Evolutionary conservation across 371 early-diverging fungal genomes (phyloP).

Genomic region (Umbelopsis sp.): DNA sequence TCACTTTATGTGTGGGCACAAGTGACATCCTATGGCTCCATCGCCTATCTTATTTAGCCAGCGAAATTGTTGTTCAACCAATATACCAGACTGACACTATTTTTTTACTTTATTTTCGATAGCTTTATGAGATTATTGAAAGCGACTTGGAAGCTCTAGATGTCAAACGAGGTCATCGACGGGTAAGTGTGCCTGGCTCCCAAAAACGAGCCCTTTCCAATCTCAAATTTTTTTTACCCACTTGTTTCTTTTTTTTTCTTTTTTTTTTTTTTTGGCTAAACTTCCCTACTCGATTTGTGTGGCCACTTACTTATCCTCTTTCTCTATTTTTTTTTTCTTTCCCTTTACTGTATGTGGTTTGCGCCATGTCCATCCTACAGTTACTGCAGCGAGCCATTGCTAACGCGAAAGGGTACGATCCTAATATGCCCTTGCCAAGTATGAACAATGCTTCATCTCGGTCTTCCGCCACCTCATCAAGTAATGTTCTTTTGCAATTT

Average conservation of each 20-base stretch:
- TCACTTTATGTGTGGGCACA: too few relatives aligned
- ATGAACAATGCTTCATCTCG: constrained; percentile 22
- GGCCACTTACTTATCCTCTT: neutral
- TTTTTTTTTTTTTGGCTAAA: neutral
- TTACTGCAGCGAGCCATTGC: constrained; percentile 45
- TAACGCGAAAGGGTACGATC: constrained; percentile 35
- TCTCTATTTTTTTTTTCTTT: neutral
- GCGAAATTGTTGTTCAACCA: neutral
- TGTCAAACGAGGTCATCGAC: constrained; percentile 56
- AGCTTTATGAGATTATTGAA: constrained; percentile 55
- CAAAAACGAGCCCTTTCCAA: neutral
- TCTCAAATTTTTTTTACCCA: constrained; percentile 4
- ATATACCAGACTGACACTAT: neutral
- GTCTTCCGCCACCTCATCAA: constrained; percentile 14
- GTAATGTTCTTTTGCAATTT: neutral
- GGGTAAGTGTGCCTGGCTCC: constrained; percentile 35
- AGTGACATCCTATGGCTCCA: too few relatives aligned
- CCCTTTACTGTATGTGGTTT: too few relatives aligned
- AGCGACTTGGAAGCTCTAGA: constrained; percentile 51
- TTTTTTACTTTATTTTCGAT: constrained; percentile 23
- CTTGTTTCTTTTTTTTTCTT: too few relatives aligned
- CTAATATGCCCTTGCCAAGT: constrained; percentile 30
- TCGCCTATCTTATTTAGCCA: neutral
- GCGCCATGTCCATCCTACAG: constrained; percentile 23
- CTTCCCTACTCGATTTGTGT: neutral